Evolutionary conservation across 176 grass and related monocot species (phyloP).

Genomic region (Juncus effusus): DNA sequence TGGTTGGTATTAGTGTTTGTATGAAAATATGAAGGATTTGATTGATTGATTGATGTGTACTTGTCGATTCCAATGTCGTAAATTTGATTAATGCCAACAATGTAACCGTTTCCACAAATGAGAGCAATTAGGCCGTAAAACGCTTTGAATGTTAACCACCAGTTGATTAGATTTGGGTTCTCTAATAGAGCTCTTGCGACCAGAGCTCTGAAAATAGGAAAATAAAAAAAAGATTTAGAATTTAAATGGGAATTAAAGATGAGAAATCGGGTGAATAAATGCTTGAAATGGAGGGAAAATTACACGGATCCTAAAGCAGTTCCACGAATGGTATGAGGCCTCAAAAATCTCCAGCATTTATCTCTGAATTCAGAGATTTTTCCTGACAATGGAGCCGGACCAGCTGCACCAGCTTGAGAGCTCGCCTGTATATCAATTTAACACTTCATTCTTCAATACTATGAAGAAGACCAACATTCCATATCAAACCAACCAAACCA

Average conservation of each 20-base stretch:
- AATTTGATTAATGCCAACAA: constrained; percentile 98
- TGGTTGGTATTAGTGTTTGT: background rate
- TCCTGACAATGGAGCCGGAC: constrained; percentile 39
- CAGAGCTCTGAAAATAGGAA: constrained; percentile 56
- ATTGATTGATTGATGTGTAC: constrained; percentile 39
- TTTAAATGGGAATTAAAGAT: background rate
- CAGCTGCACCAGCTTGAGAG: constrained; percentile 52
- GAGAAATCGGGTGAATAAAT: background rate
- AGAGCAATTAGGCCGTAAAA: constrained; percentile 62
- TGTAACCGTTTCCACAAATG: constrained; percentile 89
- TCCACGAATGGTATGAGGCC: constrained; percentile 93
- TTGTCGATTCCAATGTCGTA: constrained; percentile 96
- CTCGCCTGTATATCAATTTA: constrained; percentile 34
- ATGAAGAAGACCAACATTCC: too few relatives aligned
- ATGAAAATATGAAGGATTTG: background rate
- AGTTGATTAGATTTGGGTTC: constrained; percentile 75
- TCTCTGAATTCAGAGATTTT: constrained; percentile 57
- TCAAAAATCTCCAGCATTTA: constrained; percentile 90
- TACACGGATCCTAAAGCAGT: constrained; percentile 92
- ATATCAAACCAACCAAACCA: background rate
- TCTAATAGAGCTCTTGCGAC: constrained; percentile 91
- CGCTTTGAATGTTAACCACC: constrained; percentile 78
- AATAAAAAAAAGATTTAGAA: constrained; percentile 17
- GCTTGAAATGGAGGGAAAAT: constrained; percentile 10
- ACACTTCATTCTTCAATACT: too few relatives aligned